A percentile compares a stretch with the other conserved stretches of the same genome.
Evolutionary conservation across 345 rosid genomes (phyloP).

Genomic region (Citropsis articulata): DNA sequence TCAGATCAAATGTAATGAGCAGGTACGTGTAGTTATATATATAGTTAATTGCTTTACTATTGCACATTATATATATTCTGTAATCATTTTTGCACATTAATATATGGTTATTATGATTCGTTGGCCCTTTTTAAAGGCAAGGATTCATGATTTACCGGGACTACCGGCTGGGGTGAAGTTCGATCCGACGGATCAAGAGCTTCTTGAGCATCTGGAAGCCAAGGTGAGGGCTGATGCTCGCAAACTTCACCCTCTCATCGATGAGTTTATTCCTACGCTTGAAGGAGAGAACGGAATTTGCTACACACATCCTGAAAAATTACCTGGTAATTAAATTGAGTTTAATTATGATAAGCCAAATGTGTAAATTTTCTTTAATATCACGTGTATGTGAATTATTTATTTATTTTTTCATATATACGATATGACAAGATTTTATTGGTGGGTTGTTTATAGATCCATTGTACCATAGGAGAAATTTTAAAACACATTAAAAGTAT

Average conservation of each 20-base stretch:
- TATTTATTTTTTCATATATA: too few species aligned
- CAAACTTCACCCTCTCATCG: slow-evolving; percentile 84
- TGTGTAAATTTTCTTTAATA: background rate
- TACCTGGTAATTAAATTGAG: slow-evolving; percentile 59
- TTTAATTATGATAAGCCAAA: too few species aligned
- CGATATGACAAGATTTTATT: too few species aligned
- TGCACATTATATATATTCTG: background rate
- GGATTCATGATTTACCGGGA: slow-evolving; percentile 89
- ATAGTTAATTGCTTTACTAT: background rate
- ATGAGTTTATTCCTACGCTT: slow-evolving; percentile 87
- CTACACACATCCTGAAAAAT: slow-evolving; percentile 93
- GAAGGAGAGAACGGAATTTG: slow-evolving; percentile 98
- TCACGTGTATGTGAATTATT: too few species aligned
- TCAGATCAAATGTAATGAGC: slow-evolving; percentile 69
- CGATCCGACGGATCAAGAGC: slow-evolving; percentile 97
- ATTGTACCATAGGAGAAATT: too few species aligned
- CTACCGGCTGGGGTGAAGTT: slow-evolving; percentile 97
- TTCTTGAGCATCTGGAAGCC: slow-evolving; percentile 90
- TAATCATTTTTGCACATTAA: background rate
- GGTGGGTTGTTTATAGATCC: too few species aligned
- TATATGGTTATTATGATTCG: background rate
- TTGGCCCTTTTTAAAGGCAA: slow-evolving; percentile 32
- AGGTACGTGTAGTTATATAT: slow-evolving; percentile 27
- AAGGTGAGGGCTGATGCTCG: slow-evolving; percentile 69
- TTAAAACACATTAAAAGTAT: too few species aligned